phyloP scores from a whole-genome alignment of 2,329 filamentous ascomycete genomes.

The Thelonectria rubi region DNA sequence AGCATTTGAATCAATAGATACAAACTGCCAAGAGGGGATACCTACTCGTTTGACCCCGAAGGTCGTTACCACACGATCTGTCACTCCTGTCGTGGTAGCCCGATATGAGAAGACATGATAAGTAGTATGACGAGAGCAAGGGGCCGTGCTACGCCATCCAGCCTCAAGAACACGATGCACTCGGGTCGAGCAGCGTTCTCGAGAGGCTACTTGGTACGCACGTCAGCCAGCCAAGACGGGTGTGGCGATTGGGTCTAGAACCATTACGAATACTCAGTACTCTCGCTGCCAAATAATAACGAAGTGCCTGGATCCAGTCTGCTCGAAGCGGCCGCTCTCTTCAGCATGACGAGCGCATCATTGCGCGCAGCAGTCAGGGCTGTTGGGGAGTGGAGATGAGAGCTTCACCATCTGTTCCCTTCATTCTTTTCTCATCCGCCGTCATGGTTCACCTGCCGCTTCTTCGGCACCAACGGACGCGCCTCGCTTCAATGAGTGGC shows the following conservation, averaged over 20 bases:
- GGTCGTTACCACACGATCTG: not conserved
- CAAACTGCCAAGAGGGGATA: not conserved
- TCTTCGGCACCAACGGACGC: too few relatives aligned
- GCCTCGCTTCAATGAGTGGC: not conserved
- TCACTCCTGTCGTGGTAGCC: not conserved
- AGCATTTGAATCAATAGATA: not conserved
- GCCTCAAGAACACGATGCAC: not conserved
- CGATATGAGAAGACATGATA: not conserved
- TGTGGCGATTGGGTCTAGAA: constrained; percentile 18
- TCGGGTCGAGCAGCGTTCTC: not conserved
- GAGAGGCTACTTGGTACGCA: constrained; percentile 5
- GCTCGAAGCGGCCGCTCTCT: not conserved
- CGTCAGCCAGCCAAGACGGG: constrained; percentile 15
- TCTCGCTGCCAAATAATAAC: not conserved
- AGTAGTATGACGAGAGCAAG: not conserved
- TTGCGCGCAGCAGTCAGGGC: too few relatives aligned
- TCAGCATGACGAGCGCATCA: not conserved
- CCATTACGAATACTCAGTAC: not conserved
- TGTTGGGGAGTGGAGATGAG: too few relatives aligned
- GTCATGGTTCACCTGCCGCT: not conserved
- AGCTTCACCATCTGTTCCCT: not conserved
- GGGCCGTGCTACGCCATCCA: not conserved
- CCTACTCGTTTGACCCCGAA: not conserved
- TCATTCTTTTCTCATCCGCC: not conserved
- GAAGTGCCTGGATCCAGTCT: not conserved